Evolutionary conservation across 2,329 filamentous ascomycete genomes (phyloP), one percentile per base, ranked within the genome.

Genomic region (Scedosporium aurantiacum): DNA sequence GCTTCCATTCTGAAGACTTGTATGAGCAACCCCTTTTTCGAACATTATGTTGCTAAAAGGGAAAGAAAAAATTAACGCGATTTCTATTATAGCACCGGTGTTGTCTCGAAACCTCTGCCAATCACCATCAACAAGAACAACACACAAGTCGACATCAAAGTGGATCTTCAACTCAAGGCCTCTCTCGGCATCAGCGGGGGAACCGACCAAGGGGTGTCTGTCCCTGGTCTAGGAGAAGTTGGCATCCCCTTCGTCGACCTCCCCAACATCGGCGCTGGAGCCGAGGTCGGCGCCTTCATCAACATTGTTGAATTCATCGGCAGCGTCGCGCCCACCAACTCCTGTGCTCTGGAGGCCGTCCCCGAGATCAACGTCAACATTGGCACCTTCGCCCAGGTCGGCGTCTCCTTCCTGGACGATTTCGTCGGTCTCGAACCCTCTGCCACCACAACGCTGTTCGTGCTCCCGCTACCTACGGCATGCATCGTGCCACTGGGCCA

Each of bases 231-330:
- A 4, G 47, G 45, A 4, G 50, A 40, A 12, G 8, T 61, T 23
- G 59, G 56, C 23, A 56, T 45, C 12, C 50, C 59, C 6, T 14
- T 56, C n/a, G 21, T 43, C 40, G 47, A 55, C 54, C 54, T 61
- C 16, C 60, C 60, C 37, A 32, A n/a, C 27, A 47, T 61, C 18
- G 54, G 43, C 4, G 60, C 60, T 14, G 60, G 60, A 14, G 56
- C 45, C 45, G 41, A 52, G n/a, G 60, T 61, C 7, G 60, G 60
- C n/a, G 60, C 60, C 16, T 58, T 58, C 45, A 57, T 61, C 60
- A 61, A 61, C 43, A 25, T 61, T 2, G 12, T 58, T 27, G 60
- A 61, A 25, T 58, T 57, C 40, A 28, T 45, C 60, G 60, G 54
- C 23, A 58, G 25, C 41, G 32, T 58, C 14, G 55, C 55, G 1